Conservation (phyloP, 2,329 filamentous ascomycete species). For the Aspergillus sp. region DNA sequence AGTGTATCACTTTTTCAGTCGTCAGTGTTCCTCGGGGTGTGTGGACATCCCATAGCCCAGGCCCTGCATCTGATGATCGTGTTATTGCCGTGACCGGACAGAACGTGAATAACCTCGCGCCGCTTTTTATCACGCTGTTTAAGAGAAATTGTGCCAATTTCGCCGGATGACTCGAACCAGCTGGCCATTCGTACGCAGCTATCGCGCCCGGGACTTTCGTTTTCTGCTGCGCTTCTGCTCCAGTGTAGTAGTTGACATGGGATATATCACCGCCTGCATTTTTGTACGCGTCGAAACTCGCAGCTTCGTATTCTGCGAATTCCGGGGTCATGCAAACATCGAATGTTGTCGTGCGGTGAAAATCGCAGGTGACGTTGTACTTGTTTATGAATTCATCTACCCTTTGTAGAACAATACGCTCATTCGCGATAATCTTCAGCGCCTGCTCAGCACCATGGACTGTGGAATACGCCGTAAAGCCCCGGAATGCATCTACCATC, state of each 20-base stretch:
- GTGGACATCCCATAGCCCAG: conserved; percentile 11
- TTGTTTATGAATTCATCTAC: conserved; percentile 38
- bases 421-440: conserved; percentile 42
- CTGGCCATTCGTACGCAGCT: conserved; percentile 48
- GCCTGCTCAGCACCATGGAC: conserved; percentile 41
- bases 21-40: conserved; percentile 12
- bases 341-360: conserved; percentile 42
- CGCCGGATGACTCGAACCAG: conserved; percentile 44
- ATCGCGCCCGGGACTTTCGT: conserved; percentile 35
- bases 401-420: conserved; percentile 35
- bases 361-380: conserved; percentile 41
- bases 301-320: conserved; percentile 41
- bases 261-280: conserved; percentile 40
- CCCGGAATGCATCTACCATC: conserved; percentile 40
- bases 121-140: conserved; percentile 28
- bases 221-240: conserved; percentile 31
- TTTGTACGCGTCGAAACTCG: conserved; percentile 33
- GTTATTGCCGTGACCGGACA: conserved; percentile 32
- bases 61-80: conserved; percentile 1
- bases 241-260: conserved; percentile 35
- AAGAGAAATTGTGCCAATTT: conserved; percentile 47
- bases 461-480: conserved; percentile 39
- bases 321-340: conserved; percentile 45
- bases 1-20: conserved; percentile 16
- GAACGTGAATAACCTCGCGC: conserved; percentile 39